A percentile compares a stretch with the other conserved stretches of the same genome.
Conservation (phyloP, 306 rosid species). For the Corylus avellana region DNA sequence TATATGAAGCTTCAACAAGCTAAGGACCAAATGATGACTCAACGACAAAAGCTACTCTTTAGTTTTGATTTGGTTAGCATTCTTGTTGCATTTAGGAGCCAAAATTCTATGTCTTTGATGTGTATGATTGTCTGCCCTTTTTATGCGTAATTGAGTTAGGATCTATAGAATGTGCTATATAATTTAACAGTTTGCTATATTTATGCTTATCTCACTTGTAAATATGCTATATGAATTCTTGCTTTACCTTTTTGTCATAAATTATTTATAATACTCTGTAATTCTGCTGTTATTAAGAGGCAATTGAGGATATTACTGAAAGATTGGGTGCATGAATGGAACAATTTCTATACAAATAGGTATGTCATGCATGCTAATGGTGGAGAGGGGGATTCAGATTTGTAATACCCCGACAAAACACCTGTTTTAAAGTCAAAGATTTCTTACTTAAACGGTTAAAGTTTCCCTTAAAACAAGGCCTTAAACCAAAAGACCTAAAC, state of each 20-base stretch:
- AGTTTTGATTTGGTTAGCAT: no score
- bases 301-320: conserved; percentile 84
- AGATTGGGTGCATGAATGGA: conserved; percentile 99
- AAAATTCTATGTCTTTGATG: no score
- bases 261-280: conserved; percentile 17
- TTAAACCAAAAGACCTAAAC: no score
- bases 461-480: no score
- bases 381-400: not conserved
- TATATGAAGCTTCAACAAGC: no score
- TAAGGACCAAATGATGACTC: no score
- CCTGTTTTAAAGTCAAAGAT: no score
- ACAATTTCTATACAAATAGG: conserved; percentile 94
- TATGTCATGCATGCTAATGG: conserved; percentile 34
- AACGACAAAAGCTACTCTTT: no score
- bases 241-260: conserved; percentile 20
- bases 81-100: no score
- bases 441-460: no score
- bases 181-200: not conserved
- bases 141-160: conserved; percentile 11
- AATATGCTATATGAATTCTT: conserved; percentile 10
- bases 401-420: no score
- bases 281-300: conserved; percentile 87
- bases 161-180: conserved; percentile 25
- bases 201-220: conserved; percentile 17
- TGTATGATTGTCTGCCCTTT: no score